These are phyloP conservation scores for Carex myosuroides DNA, from an alignment of 176 grass and related monocot species.

Conservation along the genomic window DNA sequence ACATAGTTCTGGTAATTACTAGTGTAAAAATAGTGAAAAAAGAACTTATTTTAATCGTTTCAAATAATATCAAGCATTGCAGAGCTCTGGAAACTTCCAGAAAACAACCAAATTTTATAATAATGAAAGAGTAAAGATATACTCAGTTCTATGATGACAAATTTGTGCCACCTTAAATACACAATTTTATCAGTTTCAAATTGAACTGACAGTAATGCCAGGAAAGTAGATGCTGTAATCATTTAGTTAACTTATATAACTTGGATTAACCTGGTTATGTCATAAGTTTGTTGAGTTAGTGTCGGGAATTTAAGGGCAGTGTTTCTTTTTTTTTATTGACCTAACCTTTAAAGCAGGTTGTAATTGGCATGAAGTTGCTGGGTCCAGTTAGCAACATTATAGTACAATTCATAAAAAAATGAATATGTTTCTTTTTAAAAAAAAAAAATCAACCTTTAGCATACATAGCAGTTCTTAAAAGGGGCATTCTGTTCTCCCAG, in stretches of 20 bases:
- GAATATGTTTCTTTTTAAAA: background rate
- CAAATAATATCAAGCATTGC: background rate
- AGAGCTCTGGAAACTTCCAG: background rate
- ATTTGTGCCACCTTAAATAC: background rate
- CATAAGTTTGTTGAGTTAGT: background rate
- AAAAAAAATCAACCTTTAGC: slow-evolving; percentile 63
- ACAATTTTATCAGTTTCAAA: background rate
- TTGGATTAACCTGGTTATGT: background rate
- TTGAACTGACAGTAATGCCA: background rate
- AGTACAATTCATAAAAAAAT: background rate
- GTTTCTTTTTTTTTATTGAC: background rate
- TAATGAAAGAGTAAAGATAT: background rate
- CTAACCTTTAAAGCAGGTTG: background rate
- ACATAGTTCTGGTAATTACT: background rate
- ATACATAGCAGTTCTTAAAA: slow-evolving; percentile 74
- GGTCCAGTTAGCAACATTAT: background rate
- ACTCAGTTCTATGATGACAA: background rate
- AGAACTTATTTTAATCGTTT: background rate
- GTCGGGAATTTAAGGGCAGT: background rate
- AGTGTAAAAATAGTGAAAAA: background rate
- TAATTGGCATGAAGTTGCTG: background rate
- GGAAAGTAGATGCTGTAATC: background rate
- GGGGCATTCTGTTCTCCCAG: slow-evolving; percentile 96
- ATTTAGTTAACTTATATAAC: background rate
- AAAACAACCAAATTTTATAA: background rate